phyloP scores from a whole-genome alignment of 352 stramenopile genomes.

The Thalassiosira hispida region DNA sequence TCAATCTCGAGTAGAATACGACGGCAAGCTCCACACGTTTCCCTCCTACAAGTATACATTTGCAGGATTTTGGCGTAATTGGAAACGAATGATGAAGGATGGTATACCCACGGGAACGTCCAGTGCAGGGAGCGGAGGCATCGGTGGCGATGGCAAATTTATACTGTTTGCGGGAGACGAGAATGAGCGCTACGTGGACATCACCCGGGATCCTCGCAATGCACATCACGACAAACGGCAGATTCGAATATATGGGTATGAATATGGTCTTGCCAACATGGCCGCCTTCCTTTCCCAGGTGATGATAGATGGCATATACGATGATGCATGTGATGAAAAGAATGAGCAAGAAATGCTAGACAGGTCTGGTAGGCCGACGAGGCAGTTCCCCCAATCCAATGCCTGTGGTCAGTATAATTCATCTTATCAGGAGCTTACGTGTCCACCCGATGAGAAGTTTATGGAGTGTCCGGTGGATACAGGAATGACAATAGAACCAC shows the following conservation, averaged over 20 bases:
- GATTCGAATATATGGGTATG: slow-evolving; percentile 18
- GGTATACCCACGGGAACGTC: slow-evolving; percentile 17
- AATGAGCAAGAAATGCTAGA: slow-evolving; percentile 1
- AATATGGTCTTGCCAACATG: slow-evolving; percentile 49
- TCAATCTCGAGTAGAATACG: slow-evolving; percentile 24
- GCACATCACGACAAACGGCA: background rate
- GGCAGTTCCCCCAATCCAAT: slow-evolving; percentile 19
- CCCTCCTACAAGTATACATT: slow-evolving; percentile 33
- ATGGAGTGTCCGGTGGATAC: slow-evolving; percentile 23
- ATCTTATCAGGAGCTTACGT: slow-evolving; percentile 26
- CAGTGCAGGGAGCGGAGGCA: background rate
- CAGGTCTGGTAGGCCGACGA: background rate
- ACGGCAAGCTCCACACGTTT: slow-evolving; percentile 17
- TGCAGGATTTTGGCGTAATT: slow-evolving; percentile 49
- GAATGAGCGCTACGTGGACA: background rate
- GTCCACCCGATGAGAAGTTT: slow-evolving; percentile 15
- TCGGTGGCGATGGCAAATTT: slow-evolving; percentile 3
- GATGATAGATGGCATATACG: slow-evolving; percentile 42
- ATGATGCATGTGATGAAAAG: slow-evolving; percentile 31
- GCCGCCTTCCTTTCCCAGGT: slow-evolving; percentile 39
- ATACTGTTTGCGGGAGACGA: slow-evolving; percentile 32
- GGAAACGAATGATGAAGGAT: slow-evolving; percentile 31
- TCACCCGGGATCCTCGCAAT: background rate
- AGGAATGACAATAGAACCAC: slow-evolving; percentile 12
- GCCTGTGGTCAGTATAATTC: slow-evolving; percentile 32